Conservation (phyloP, 257 asterid species). For the Paulownia fortunei region DNA sequence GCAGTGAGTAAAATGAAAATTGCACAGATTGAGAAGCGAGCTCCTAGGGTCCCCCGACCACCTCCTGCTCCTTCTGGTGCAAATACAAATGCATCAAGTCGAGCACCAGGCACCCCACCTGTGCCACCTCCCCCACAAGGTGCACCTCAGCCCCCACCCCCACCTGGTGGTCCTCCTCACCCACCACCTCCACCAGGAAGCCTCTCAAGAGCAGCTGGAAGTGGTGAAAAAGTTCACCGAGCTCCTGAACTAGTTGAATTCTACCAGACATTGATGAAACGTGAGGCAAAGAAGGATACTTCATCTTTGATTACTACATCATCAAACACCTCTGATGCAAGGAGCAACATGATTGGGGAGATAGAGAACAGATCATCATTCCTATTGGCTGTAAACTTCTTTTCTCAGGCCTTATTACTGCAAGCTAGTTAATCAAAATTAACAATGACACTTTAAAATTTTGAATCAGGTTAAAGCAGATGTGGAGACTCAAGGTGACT, state of each 20-base stretch:
- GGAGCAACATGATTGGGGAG: constrained; percentile 98
- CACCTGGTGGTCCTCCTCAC: constrained; percentile 83
- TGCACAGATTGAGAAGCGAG: constrained; percentile 73
- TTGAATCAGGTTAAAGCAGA: constrained; percentile 93
- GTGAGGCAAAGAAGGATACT: constrained; percentile 89
- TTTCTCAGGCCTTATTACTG: no score
- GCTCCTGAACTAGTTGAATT: constrained; percentile 98
- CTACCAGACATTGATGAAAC: constrained; percentile 90
- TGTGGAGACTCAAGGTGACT: constrained; percentile 96
- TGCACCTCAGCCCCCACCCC: constrained; percentile 82
- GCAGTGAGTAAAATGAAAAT: constrained; percentile 76
- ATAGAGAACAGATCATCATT: constrained; percentile 90
- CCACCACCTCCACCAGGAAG: constrained; percentile 97
- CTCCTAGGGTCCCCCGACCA: constrained; percentile 84
- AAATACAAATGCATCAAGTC: constrained; percentile 37
- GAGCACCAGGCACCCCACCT: constrained; percentile 64
- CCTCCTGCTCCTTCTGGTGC: constrained; percentile 67
- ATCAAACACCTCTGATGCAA: constrained; percentile 73
- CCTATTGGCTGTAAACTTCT: constrained; percentile 93
- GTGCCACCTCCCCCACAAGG: constrained; percentile 87
- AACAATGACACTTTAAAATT: no score
- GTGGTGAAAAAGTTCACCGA: constrained; percentile 88
- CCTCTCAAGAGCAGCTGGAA: constrained; percentile 57
- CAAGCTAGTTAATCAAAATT: no score
- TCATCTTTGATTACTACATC: constrained; percentile 64